phyloP scores from a whole-genome alignment of 805 yeast species.

The Lipomyces spencermartinsiae region DNA sequence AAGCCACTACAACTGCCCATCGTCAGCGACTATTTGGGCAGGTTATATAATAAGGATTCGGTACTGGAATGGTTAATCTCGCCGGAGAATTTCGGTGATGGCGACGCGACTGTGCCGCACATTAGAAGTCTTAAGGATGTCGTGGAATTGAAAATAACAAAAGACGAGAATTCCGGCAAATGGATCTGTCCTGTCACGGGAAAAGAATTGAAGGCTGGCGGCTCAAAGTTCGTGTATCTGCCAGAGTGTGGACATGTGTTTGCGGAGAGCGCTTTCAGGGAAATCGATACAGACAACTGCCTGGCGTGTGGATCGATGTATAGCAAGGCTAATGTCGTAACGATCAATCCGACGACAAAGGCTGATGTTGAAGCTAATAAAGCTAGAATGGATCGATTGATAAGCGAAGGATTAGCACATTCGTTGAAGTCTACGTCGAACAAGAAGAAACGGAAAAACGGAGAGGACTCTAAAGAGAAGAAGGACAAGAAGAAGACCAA shows the following conservation, averaged over 20 bases:
- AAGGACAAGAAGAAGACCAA: slow-evolving; percentile 13
- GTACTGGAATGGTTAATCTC: slow-evolving; percentile 62
- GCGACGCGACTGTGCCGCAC: slow-evolving; percentile 45
- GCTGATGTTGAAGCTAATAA: slow-evolving; percentile 21
- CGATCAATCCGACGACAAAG: slow-evolving; percentile 45
- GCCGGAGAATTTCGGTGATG: slow-evolving; percentile 44
- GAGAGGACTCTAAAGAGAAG: background rate
- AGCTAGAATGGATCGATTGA: slow-evolving; percentile 25
- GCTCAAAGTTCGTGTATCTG: slow-evolving; percentile 53
- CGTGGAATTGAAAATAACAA: slow-evolving; percentile 50
- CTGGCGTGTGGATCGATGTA: slow-evolving; percentile 48
- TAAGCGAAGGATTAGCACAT: slow-evolving; percentile 29
- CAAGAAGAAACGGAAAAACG: slow-evolving; percentile 27
- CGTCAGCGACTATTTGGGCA: slow-evolving; percentile 73
- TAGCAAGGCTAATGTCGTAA: slow-evolving; percentile 47
- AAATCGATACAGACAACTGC: slow-evolving; percentile 35
- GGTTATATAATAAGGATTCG: slow-evolving; percentile 67
- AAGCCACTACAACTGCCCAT: slow-evolving; percentile 57
- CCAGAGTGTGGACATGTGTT: slow-evolving; percentile 49
- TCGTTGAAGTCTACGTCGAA: slow-evolving; percentile 25
- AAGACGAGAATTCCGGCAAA: slow-evolving; percentile 18
- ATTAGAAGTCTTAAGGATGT: slow-evolving; percentile 54
- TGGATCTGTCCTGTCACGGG: slow-evolving; percentile 53
- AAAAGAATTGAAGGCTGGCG: slow-evolving; percentile 48
- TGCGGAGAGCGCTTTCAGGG: slow-evolving; percentile 38